Base-by-base conservation (phyloP, 257 asterid genomes). In the Capsicum chinense region DNA sequence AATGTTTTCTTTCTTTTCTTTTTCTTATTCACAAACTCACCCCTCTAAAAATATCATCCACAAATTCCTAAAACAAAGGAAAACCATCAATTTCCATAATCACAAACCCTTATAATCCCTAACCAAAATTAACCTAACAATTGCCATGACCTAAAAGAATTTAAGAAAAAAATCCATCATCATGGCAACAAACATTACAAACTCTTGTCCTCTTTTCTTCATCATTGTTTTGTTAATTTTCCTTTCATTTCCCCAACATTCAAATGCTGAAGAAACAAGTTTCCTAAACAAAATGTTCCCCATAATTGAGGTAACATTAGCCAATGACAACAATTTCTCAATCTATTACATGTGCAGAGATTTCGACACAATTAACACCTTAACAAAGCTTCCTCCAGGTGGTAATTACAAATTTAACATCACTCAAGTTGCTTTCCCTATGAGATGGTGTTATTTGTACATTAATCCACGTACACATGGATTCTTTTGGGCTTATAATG, bases 381-480 rank as follows among this genome's bases (percentile, higher is more conserved):
- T 86, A 50, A 21, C 59, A 17, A 58, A 33, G 7, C 83, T 86
- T 0, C 19, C 62, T 1, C 66, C 59, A 33, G 80, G 82, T 6
- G 58, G 56, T 33, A 47, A 83, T 7, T 78, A 69, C 52, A 73
- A 68, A 4, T 86, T 73, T 58, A 86, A 83, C 71, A 79, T 86
- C 54, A 68, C 85, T 3, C 85, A 86, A 12, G 13, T 86, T 26
- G 89, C 87, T 14, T 84, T 84, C 7, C 85, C 89, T 4, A 86
- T 86, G 89, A 56, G 79, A 26, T 86, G 89, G 89, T 84, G 89
- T 74, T 86, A 69, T 48, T 21, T 86, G 64, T 86, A 83, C 58
- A 62, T 84, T 4, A 84, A 84, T 57, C 69, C 83, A 10, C 79
- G 57, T 5, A 70, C 68, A 3, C 62, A 80, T 62, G 87, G 87